Evolutionary conservation across 129 eudicot genomes (phyloP).

Genomic region (Flaveria brownii): DNA sequence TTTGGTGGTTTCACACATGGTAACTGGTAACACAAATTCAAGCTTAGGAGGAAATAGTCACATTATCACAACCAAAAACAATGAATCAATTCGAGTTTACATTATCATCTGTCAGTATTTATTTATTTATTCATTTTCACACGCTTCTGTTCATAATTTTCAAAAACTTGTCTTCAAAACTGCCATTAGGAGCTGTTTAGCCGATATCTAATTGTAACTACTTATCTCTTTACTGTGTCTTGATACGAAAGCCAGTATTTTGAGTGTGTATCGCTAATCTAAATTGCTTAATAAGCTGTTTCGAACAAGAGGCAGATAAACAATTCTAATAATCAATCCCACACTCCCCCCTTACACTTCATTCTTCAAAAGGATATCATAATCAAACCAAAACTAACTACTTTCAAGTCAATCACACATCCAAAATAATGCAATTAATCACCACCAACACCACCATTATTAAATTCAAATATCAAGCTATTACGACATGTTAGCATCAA

Average conservation of each 20-base stretch:
- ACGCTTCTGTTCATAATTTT: background rate
- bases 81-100: background rate
- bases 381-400: background rate
- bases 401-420: background rate
- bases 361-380: constrained; percentile 8
- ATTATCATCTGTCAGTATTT: background rate
- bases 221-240: background rate
- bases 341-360: background rate
- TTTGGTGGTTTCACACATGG: background rate
- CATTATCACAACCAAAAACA: background rate
- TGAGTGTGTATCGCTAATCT: background rate
- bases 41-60: background rate
- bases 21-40: constrained; percentile 1
- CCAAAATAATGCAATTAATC: background rate
- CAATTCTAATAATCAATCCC: background rate
- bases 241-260: background rate
- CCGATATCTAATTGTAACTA: background rate
- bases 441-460: background rate
- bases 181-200: background rate
- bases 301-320: background rate
- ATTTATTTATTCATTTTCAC: background rate
- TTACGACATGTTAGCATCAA: background rate
- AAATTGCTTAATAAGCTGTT: background rate
- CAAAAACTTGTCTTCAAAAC: background rate
- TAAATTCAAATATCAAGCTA: background rate